phyloP scores from a whole-genome alignment of 2,329 filamentous ascomycete genomes.

The Aureobasidium musti region DNA sequence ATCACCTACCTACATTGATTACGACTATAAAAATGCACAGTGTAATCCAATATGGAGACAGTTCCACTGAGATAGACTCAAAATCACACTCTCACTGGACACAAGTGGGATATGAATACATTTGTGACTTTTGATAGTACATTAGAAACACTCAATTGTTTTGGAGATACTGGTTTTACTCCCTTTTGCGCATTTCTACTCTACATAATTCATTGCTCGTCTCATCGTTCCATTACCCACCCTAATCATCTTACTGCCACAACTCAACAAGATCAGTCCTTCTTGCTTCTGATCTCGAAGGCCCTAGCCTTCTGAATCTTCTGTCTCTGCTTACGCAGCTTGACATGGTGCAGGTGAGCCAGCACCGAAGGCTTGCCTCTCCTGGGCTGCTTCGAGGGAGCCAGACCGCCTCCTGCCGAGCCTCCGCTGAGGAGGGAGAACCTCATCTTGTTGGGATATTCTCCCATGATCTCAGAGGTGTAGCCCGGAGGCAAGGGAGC shows the following conservation, averaged over 20 bases:
- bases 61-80: too few species aligned
- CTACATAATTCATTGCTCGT: background rate
- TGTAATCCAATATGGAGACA: too few species aligned
- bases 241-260: background rate
- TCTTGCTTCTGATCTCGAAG: background rate
- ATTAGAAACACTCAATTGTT: background rate
- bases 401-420: background rate
- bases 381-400: background rate
- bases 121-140: background rate
- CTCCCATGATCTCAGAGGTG: background rate
- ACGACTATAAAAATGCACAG: too few species aligned
- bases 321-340: background rate
- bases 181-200: background rate
- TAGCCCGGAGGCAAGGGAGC: slow-evolving; percentile 12
- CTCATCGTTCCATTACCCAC: background rate
- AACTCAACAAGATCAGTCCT: background rate
- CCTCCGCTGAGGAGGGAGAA: slow-evolving; percentile 1
- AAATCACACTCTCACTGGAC: too few species aligned
- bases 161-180: background rate
- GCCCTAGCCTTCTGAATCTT: background rate
- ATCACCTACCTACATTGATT: too few species aligned
- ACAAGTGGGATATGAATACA: too few species aligned
- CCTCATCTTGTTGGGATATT: background rate
- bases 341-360: background rate
- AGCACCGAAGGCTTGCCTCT: background rate